Percentiles rank a stretch among this genome's conserved stretches.
phyloP scores from a whole-genome alignment of 495 filamentous ascomycete species.

The Podospora bellae-mahoneyi region DNA sequence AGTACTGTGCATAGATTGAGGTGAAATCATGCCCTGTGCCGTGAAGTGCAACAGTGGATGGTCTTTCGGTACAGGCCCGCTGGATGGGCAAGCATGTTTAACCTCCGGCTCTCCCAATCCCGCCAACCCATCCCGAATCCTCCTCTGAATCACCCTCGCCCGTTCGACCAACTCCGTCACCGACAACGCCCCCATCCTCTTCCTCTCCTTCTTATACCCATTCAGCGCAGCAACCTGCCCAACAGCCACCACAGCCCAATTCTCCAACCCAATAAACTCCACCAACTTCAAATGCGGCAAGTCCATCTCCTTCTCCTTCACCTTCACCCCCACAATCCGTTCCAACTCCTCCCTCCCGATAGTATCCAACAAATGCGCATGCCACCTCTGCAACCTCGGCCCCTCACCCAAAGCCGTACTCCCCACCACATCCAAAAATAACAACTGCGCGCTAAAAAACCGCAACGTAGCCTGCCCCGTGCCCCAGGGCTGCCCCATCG shows the following conservation, averaged over 20 bases:
- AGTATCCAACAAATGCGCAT: constrained; percentile 34
- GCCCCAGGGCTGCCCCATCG: constrained; percentile 34
- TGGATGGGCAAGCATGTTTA: constrained; percentile 8
- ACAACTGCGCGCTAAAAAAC: constrained; percentile 49
- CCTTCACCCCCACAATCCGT: constrained; percentile 18
- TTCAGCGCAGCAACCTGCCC: constrained; percentile 49
- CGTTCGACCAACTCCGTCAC: constrained; percentile 45
- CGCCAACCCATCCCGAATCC: constrained; percentile 32
- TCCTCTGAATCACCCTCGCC: constrained; percentile 39
- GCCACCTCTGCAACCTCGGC: constrained; percentile 43
- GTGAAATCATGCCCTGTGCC: constrained; percentile 5
- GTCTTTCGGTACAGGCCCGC: neutral
- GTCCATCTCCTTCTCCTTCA: constrained; percentile 20
- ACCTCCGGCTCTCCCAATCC: constrained; percentile 7
- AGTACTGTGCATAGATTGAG: constrained; percentile 4
- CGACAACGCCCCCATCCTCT: constrained; percentile 40
- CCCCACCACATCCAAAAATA: constrained; percentile 50
- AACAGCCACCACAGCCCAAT: constrained; percentile 46
- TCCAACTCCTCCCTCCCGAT: constrained; percentile 19
- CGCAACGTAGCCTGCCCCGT: constrained; percentile 51
- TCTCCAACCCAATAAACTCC: constrained; percentile 44
- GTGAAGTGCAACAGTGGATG: constrained; percentile 18
- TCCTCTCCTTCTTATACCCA: constrained; percentile 49
- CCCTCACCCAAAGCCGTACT: constrained; percentile 42
- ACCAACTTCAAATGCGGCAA: constrained; percentile 38